Evolutionary conservation across 2,329 filamentous ascomycete species (phyloP).

Genomic region (Exophiala aquamarina): DNA sequence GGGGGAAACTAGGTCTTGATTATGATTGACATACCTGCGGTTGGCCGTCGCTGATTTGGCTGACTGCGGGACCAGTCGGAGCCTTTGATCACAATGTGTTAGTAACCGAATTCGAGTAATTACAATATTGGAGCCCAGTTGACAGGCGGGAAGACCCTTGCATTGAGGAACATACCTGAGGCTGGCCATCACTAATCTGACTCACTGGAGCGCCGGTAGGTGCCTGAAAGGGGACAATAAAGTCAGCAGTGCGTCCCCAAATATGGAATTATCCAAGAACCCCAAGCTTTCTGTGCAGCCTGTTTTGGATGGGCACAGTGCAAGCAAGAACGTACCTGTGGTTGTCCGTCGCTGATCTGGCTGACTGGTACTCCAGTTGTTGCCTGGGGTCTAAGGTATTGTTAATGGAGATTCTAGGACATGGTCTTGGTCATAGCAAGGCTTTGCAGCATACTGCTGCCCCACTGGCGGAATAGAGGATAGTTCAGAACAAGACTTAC

Average conservation of each 20-base stretch:
- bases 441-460: too few species aligned
- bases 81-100: too few species aligned
- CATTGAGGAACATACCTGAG: too few species aligned
- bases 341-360: constrained; percentile 45
- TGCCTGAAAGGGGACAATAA: constrained; percentile 22
- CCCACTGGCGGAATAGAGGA: too few species aligned
- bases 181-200: constrained; percentile 24
- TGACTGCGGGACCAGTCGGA: constrained; percentile 16
- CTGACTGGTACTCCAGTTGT: constrained; percentile 18
- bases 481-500: background rate
- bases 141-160: constrained; percentile 25
- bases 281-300: too few species aligned
- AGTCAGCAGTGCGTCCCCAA: constrained; percentile 17
- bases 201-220: constrained; percentile 31
- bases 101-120: too few species aligned
- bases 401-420: too few species aligned
- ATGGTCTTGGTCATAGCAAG: background rate
- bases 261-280: too few species aligned
- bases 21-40: too few species aligned
- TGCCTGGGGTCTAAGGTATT: constrained; percentile 43
- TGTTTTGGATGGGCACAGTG: too few species aligned
- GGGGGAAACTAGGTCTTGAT: too few species aligned
- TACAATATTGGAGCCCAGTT: too few species aligned
- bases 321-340: constrained; percentile 35
- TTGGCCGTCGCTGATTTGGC: constrained; percentile 20